These are phyloP conservation scores for Cavenderia fasciculata DNA, from an alignment of 78 protist genomes.

Conservation along the genomic window DNA sequence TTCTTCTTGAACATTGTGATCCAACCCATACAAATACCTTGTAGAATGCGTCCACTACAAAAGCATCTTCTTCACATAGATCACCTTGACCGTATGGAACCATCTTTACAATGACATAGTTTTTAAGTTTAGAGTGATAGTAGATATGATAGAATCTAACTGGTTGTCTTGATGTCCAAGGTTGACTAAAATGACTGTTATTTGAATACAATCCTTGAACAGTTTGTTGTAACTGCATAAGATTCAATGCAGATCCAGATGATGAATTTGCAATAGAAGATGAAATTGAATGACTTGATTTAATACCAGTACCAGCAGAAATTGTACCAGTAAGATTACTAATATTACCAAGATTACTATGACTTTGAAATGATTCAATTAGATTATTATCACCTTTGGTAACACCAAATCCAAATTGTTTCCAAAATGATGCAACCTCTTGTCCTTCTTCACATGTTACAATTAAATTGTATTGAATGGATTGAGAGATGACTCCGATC, in stretches of 20 bases:
- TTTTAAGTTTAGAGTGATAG: constrained; percentile 6
- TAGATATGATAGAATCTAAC: constrained; percentile 27
- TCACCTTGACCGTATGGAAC: constrained; percentile 67
- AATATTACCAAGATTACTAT: no score
- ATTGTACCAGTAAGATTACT: no score
- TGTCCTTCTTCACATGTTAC: constrained; percentile 33
- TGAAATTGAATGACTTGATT: neutral
- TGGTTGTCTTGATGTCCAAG: neutral
- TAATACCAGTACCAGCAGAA: neutral
- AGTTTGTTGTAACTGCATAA: no score
- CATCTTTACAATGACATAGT: constrained; percentile 21
- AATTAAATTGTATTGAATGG: constrained; percentile 1
- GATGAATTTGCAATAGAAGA: no score
- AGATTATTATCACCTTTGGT: no score
- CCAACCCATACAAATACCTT: constrained; percentile 56
- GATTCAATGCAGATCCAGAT: no score
- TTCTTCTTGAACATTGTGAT: constrained; percentile 52
- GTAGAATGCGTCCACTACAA: constrained; percentile 16
- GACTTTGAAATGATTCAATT: no score
- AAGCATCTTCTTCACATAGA: constrained; percentile 58
- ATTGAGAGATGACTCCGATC: neutral
- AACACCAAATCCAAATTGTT: constrained; percentile 16
- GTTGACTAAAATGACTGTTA: no score
- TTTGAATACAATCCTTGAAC: no score
- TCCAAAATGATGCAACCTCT: constrained; percentile 63